A percentile compares a stretch with the other conserved stretches of the same genome.
Evolutionary conservation across 2,329 filamentous ascomycete genomes (phyloP).

Genomic region (Zelopaecilomyces penicillatus): DNA sequence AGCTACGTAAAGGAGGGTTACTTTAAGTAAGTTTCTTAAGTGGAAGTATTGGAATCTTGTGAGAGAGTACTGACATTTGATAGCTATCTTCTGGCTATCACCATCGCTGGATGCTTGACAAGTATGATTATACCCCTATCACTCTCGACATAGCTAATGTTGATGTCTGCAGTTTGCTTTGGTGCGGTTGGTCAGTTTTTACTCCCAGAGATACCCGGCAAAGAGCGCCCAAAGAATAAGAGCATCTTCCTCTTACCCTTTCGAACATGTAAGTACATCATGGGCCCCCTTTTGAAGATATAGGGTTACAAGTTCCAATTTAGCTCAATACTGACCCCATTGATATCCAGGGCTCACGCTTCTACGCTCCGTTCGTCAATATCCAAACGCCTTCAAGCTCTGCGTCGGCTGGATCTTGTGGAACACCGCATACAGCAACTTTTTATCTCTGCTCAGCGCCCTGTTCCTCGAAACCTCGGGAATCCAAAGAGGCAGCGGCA

Average conservation of each 20-base stretch:
- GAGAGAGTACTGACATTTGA: not conserved
- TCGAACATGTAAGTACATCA: slow-evolving; percentile 10
- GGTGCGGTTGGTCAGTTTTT: slow-evolving; percentile 11
- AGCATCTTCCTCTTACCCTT: slow-evolving; percentile 10
- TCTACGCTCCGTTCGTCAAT: slow-evolving; percentile 11
- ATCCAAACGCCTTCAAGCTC: slow-evolving; percentile 15
- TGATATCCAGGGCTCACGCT: slow-evolving; percentile 10
- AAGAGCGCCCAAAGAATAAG: slow-evolving; percentile 7
- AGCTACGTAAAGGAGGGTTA: slow-evolving; percentile 12
- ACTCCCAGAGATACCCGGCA: slow-evolving; percentile 11
- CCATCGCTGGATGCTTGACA: slow-evolving; percentile 12
- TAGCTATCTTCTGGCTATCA: slow-evolving; percentile 13
- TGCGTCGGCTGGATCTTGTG: slow-evolving; percentile 14
- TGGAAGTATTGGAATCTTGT: not conserved
- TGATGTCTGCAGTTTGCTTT: slow-evolving; percentile 5
- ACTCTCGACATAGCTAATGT: too few species aligned
- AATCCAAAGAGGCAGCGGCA: slow-evolving; percentile 11
- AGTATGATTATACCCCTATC: slow-evolving; percentile 3
- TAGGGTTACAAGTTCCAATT: too few species aligned
- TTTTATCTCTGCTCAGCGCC: slow-evolving; percentile 9
- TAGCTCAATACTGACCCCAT: not conserved
- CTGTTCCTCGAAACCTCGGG: slow-evolving; percentile 13
- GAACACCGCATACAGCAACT: slow-evolving; percentile 14
- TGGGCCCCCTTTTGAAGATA: not conserved
- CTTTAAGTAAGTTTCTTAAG: slow-evolving; percentile 8